Conservation (phyloP, 257 asterid genomes). For the Oldenlandia corymbosa region DNA sequence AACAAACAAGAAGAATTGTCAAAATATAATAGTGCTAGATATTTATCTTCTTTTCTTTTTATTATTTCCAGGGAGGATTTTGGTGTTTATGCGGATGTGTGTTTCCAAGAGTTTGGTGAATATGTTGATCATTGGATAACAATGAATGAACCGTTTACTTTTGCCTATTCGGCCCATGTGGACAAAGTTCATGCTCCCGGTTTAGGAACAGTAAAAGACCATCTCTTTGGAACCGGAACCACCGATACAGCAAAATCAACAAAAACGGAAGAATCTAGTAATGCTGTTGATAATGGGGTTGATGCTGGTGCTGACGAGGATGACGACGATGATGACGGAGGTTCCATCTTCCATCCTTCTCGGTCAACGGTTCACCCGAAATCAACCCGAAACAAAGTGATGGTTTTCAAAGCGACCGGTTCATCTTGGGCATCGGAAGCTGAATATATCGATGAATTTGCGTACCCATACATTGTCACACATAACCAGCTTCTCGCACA, state of each 20-base stretch:
- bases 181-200: neutral
- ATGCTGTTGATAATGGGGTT: neutral
- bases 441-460: neutral
- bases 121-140: conserved; percentile 3
- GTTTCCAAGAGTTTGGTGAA: conserved; percentile 5
- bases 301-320: neutral
- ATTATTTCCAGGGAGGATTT: neutral
- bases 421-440: neutral
- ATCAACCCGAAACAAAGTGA: neutral
- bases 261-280: too few relatives aligned
- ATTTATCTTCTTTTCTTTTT: neutral
- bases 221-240: neutral
- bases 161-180: neutral
- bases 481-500: neutral
- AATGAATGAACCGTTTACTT: neutral
- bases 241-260: neutral
- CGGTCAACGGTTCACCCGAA: neutral
- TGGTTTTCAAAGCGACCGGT: neutral
- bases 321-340: neutral
- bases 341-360: neutral
- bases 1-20: too few relatives aligned
- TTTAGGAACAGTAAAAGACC: neutral
- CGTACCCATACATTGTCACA: neutral
- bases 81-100: neutral
- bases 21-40: too few relatives aligned